Evolutionary conservation across 2,329 filamentous ascomycete genomes (phyloP), one percentile per base, ranked within the genome.

Genomic region (Fusarium continuum): DNA sequence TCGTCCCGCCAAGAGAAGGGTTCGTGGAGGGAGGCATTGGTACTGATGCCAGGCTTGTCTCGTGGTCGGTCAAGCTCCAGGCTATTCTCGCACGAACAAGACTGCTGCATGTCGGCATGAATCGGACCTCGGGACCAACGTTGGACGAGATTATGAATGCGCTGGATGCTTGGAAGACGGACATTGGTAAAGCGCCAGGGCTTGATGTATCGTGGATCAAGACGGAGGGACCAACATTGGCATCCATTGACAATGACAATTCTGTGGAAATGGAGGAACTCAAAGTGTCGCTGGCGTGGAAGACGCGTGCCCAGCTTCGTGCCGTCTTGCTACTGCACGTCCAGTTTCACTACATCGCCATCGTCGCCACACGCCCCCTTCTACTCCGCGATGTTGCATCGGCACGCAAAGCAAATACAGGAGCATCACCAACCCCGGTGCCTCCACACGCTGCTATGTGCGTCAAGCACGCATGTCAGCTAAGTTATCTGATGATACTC

Each of bases 51-150:
- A 69, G 70, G 32, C 65, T 75, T 2, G 65, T 73, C 1, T 62
- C 72, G 2, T 70, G 73, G 66, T 71, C 73, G n/a, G 45, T 75
- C 9, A 69, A 71, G 23, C 67, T 77, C 20, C 71, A 75, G 38
- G 64, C 46, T 13, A 74, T 73, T 14, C 65, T 74, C 1, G 68
- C 64, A 2, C 63, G 65, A 53, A 70, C 69, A 14, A 64, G 74
- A 10, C 61, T 69, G 14, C 39, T 70, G 16, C 62, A 70, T 16
- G 50, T 62, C 2, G 51, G 36, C 3, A 43, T 26, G 7, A 54
- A 40, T 9, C 31, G 25, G 26, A 45, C 32, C 2, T 52, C 61
- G 2, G 49, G 61, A 0, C 64, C 64, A 1, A 67, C 65, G 8
- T 1, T 67, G 2, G 55, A 67, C 4, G 64, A 67, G 28, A 48